A percentile compares a stretch with the other conserved stretches of the same genome.
Evolutionary conservation across 2,329 filamentous ascomycete species (phyloP).

Genomic region (Pyrenochaeta sp.): DNA sequence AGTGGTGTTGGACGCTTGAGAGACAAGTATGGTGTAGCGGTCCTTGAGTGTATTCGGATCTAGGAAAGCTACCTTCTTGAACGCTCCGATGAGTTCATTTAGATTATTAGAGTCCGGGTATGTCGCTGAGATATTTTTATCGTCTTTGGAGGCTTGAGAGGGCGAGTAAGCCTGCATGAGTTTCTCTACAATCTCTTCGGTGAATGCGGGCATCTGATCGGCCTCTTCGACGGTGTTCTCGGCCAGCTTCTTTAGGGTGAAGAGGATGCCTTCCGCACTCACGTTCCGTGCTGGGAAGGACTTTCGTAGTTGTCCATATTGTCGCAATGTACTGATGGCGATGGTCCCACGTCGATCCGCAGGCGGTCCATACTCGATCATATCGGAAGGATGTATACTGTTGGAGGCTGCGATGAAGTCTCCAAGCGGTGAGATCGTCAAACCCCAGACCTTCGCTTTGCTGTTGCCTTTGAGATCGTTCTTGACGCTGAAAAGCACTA

Average conservation of each 20-base stretch:
- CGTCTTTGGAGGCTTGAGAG: background rate
- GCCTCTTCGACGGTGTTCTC: slow-evolving; percentile 40
- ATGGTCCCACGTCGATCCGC: slow-evolving; percentile 56
- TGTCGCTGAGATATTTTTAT: background rate
- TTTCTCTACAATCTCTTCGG: slow-evolving; percentile 31
- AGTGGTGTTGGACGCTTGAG: slow-evolving; percentile 34
- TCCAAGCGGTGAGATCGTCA: slow-evolving; percentile 57
- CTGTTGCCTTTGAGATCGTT: slow-evolving; percentile 60
- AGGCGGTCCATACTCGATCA: slow-evolving; percentile 64
- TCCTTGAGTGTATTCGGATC: slow-evolving; percentile 37
- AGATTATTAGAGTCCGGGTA: slow-evolving; percentile 6
- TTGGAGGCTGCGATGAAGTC: slow-evolving; percentile 60
- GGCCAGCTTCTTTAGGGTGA: slow-evolving; percentile 45
- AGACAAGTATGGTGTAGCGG: slow-evolving; percentile 41
- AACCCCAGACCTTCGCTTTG: slow-evolving; percentile 63
- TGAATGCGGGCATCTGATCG: slow-evolving; percentile 31
- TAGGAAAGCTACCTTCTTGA: slow-evolving; percentile 39
- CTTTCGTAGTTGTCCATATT: slow-evolving; percentile 24
- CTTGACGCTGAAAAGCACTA: slow-evolving; percentile 57
- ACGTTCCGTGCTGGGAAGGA: slow-evolving; percentile 27
- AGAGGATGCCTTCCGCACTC: slow-evolving; percentile 45
- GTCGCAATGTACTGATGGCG: slow-evolving; percentile 32
- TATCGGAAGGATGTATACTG: slow-evolving; percentile 64
- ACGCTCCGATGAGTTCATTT: slow-evolving; percentile 13
- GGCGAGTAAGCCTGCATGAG: slow-evolving; percentile 25